Base-by-base conservation (phyloP, 805 yeast genomes). In the Candida caryicola region DNA sequence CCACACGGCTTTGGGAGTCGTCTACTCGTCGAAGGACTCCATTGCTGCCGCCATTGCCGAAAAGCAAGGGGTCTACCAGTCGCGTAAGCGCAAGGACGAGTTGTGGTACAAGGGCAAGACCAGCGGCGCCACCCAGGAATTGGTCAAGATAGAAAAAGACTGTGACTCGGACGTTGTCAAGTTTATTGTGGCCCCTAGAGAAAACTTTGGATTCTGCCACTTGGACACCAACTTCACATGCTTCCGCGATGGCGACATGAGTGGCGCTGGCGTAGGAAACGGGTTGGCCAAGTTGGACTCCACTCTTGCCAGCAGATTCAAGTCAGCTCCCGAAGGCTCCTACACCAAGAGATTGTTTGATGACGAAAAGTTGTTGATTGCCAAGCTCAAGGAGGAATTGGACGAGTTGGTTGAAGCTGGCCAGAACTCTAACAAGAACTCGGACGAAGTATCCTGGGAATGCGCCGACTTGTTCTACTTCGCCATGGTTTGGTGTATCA, bases 101-200 rank as follows among this genome's bases (percentile, higher is more conserved):
- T 73, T 93, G 42, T 93, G 99, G 99, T 85, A 82, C 60, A 93
- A 93, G 62, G 99, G 99, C 21, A 83, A 84, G 39, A 86, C 96
- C 2, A 85, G 95, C n/a, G 99, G 99, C 15, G 95, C 95, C 36
- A 86, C 95, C 1, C 99, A 93, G 66, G 72, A 73, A 49, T 71
- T 93, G 33, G 49, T 84, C 17, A 64, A 72, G 31, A 60, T 93
- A 40, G 82, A 79, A 37, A 63, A 78, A 44, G 99, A 93, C 65
- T 93, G 99, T 63, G 99, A 93, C 64, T 80, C 85, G 32, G 99
- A 93, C 60, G 85, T 95, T 46, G 65, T 93, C 52, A 83, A 86
- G 66, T 87, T 91, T 56, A 74, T 82, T 15, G 99, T 93, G 21
- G 81, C 79, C 47, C 97, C 90, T 59, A 62, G 51, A 43, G 62